These are phyloP conservation scores for Delitschia confertaspora DNA, from an alignment of 495 filamentous ascomycete genomes.

Conservation along the genomic window DNA sequence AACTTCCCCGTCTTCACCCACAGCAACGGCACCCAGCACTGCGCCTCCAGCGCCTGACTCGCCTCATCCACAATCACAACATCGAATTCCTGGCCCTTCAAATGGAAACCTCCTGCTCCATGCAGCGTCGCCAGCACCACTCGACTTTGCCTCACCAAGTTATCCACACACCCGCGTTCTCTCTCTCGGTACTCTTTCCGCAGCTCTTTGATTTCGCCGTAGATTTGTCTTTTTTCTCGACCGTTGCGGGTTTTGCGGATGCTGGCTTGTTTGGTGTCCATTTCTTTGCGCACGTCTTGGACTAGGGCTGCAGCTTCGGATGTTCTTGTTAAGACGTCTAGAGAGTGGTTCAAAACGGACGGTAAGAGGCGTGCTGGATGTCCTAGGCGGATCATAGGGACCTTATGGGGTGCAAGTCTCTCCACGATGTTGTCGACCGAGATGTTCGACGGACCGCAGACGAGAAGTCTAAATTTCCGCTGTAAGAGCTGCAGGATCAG, in stretches of 20 bases:
- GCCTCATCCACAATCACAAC: constrained; percentile 94
- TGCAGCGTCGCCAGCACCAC: constrained; percentile 90
- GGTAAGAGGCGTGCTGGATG: constrained; percentile 89
- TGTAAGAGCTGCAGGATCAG: constrained; percentile 78
- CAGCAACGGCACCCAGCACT: constrained; percentile 93
- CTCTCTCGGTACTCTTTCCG: constrained; percentile 82
- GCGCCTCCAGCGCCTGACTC: constrained; percentile 89
- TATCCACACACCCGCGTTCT: constrained; percentile 69
- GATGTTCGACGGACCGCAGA: constrained; percentile 94
- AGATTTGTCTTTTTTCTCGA: constrained; percentile 71
- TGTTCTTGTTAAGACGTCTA: constrained; percentile 87
- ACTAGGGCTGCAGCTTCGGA: constrained; percentile 85
- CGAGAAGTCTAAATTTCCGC: constrained; percentile 63
- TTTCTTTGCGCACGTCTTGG: constrained; percentile 82
- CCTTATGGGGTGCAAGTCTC: constrained; percentile 67
- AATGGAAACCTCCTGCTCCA: constrained; percentile 79
- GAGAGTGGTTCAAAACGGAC: constrained; percentile 75
- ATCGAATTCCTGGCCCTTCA: constrained; percentile 75
- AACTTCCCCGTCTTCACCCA: constrained; percentile 59
- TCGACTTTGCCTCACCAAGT: constrained; percentile 64
- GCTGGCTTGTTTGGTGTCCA: constrained; percentile 83
- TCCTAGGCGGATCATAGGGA: constrained; percentile 82
- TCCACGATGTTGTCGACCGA: constrained; percentile 99
- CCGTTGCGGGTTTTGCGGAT: constrained; percentile 80
- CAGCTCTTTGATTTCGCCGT: constrained; percentile 72